Evolutionary conservation across 1,284 basidiomycete genomes (phyloP).

Genomic region (Macrocystidia cucumis): DNA sequence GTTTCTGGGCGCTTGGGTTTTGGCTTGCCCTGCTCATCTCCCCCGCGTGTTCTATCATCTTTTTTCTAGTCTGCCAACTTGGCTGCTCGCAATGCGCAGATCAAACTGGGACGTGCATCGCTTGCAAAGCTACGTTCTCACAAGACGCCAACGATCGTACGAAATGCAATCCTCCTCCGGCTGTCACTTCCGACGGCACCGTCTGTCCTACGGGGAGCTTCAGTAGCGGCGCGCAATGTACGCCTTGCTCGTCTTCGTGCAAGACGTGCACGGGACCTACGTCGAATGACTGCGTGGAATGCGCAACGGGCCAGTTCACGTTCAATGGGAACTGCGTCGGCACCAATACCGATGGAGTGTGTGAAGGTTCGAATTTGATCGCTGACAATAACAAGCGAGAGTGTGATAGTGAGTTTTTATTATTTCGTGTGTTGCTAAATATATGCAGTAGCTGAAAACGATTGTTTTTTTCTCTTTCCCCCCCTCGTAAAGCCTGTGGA

Average conservation of each 20-base stretch:
- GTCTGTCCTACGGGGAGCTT: constrained; percentile 63
- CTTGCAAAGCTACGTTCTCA: constrained; percentile 61
- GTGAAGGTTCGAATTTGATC: constrained; percentile 57
- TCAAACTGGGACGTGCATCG: constrained; percentile 56
- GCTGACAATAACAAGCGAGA: constrained; percentile 72
- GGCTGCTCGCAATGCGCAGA: constrained; percentile 66
- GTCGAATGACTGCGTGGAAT: constrained; percentile 64
- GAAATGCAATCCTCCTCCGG: constrained; percentile 48
- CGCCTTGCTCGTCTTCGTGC: constrained; percentile 59
- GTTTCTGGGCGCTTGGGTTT: too few species aligned
- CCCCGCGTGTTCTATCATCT: constrained; percentile 8
- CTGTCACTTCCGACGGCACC: constrained; percentile 43
- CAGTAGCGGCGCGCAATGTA: constrained; percentile 47
- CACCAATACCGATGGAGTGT: constrained; percentile 60
- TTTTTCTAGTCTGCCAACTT: constrained; percentile 49
- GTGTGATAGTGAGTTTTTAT: constrained; percentile 65
- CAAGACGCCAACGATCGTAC: constrained; percentile 60
- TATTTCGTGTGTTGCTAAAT: too few species aligned
- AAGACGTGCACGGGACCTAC: constrained; percentile 61
- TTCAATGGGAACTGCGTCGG: constrained; percentile 63
- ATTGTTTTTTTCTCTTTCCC: constrained; percentile 5
- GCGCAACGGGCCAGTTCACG: constrained; percentile 47
- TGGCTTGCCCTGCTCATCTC: not conserved
- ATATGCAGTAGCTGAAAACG: not conserved
- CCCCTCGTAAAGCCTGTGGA: constrained; percentile 50